Conservation (phyloP, 2,329 filamentous ascomycete species). For the Ceratocystiopsis sp. region DNA sequence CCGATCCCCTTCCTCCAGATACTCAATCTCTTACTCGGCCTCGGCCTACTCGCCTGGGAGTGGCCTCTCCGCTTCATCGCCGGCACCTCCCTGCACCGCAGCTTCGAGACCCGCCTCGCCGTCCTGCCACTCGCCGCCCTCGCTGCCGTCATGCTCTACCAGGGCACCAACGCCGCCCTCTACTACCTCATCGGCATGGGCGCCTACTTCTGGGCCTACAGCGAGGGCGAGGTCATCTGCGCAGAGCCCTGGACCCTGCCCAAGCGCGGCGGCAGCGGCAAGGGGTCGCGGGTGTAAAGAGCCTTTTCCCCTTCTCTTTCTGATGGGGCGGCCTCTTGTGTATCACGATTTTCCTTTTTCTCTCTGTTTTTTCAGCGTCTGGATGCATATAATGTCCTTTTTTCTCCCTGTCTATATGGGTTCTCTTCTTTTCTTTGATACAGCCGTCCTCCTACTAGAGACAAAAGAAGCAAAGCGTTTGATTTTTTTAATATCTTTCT, state of each 20-base stretch:
- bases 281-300: slow-evolving; percentile 1
- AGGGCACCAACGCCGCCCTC: slow-evolving; percentile 77
- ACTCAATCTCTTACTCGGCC: slow-evolving; percentile 69
- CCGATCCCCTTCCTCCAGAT: slow-evolving; percentile 80
- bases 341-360: no score
- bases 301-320: background rate
- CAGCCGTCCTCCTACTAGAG: no score
- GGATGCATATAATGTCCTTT: no score
- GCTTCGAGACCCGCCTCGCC: slow-evolving; percentile 70
- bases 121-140: slow-evolving; percentile 66
- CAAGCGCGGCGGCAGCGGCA: slow-evolving; percentile 25
- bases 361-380: no score
- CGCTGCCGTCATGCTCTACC: slow-evolving; percentile 65
- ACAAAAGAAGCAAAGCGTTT: no score
- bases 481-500: no score
- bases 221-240: slow-evolving; percentile 80
- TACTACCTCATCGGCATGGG: slow-evolving; percentile 79
- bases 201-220: slow-evolving; percentile 94
- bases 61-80: slow-evolving; percentile 73
- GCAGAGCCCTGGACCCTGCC: slow-evolving; percentile 54
- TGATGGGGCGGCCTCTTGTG: background rate
- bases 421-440: no score
- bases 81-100: slow-evolving; percentile 63
- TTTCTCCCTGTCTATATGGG: no score
- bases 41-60: slow-evolving; percentile 58